Evolutionary conservation across 148 eudicot genomes (phyloP).

Genomic region (Oxyria digyna): DNA sequence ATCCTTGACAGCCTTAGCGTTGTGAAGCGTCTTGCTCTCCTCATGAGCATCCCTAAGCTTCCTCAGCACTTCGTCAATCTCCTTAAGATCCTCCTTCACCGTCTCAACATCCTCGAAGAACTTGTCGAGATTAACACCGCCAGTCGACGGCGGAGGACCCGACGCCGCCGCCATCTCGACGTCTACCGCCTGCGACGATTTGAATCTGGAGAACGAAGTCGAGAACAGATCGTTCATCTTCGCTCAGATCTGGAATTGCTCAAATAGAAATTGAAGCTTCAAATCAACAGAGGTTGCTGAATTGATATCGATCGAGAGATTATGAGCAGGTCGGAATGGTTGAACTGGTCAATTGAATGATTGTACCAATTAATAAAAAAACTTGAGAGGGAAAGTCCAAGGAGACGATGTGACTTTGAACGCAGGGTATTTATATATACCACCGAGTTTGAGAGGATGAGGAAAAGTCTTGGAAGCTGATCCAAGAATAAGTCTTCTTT

Average conservation of each 20-base stretch:
- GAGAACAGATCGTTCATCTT: slow-evolving; percentile 40
- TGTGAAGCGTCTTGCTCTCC: slow-evolving; percentile 59
- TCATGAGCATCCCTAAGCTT: slow-evolving; percentile 44
- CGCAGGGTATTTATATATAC: background rate
- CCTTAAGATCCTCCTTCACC: slow-evolving; percentile 44
- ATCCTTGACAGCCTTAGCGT: slow-evolving; percentile 38
- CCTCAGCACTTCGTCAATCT: slow-evolving; percentile 33
- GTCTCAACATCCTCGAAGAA: slow-evolving; percentile 72
- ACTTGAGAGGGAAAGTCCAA: background rate
- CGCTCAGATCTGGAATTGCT: background rate
- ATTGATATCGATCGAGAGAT: background rate
- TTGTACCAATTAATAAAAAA: background rate
- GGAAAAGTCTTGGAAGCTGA: background rate
- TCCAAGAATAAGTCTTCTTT: background rate
- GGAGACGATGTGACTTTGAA: background rate
- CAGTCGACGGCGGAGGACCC: slow-evolving; percentile 7
- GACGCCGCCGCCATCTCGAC: slow-evolving; percentile 15
- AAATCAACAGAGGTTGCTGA: background rate
- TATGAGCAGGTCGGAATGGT: background rate
- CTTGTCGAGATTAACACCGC: slow-evolving; percentile 46
- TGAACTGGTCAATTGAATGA: background rate
- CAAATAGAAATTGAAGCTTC: background rate
- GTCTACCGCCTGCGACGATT: slow-evolving; percentile 10
- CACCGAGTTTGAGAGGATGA: background rate
- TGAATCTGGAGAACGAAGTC: slow-evolving; percentile 24